Base-by-base conservation (phyloP, 768 basidiomycete genomes). In the Russula griseocarnosa region DNA sequence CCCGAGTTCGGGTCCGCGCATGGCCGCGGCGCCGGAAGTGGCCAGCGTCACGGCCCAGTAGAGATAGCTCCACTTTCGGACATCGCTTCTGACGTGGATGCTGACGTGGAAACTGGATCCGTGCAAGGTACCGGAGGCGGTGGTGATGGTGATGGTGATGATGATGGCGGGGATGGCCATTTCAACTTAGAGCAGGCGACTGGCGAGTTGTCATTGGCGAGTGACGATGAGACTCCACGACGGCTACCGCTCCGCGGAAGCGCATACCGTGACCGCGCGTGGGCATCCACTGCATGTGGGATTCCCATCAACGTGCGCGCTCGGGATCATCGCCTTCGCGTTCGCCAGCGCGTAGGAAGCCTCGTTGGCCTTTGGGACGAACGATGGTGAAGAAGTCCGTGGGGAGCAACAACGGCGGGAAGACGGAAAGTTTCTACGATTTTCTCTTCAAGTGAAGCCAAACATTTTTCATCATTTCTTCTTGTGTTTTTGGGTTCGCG, bases 321-420 rank as follows among this genome's bases (percentile, higher is more conserved):
- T 79, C 81, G 1, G 68, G 81, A 4, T 83, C 83, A 5, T 84
- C 83, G 0, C 84, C 81, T 14, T 83, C 82, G 4, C 76, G 82
- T 30, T 86, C 84, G 0, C 84, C 84, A 32, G 78, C 74, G 8
- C 73, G 84, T 55, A 68, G 75, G 58, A 67, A 74, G 22, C 69
- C 52, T 40, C 58, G 52, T 49, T 44, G 63, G 28, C 18, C 34
- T 26, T 20, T 47, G 16, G 62, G 70, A 54, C 72, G 74, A 46
- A 44, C 42, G 28, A 11, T 46, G 1, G 36, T 55, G 22, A 52
- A 53, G 46, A 49, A 53, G 20, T 20, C 3, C 16, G 22, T 8
- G 5, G 3, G 5, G 58, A 32, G 11, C 30, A 38, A 16, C 3
- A 18, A 36, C 6, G 16, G 34, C 16, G 32, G 24, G 18, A 44